Percentiles rank a stretch among this genome's conserved stretches.
These are phyloP conservation scores for Beauveria bassiana DNA, from an alignment of 2,329 filamentous ascomycete species.

Conservation along the genomic window DNA sequence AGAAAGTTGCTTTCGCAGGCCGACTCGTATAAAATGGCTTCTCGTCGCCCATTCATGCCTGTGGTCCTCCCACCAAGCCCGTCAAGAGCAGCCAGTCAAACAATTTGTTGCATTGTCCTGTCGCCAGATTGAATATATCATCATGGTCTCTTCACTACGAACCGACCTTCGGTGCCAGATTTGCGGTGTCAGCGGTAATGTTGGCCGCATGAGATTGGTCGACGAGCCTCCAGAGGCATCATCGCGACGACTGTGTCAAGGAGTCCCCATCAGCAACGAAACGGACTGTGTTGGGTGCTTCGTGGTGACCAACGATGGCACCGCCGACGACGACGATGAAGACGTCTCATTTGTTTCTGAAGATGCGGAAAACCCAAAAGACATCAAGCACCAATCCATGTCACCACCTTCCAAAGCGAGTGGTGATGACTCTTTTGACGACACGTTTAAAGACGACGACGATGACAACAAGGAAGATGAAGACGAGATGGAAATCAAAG, in stretches of 20 bases:
- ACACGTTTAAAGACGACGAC: background rate
- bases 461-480: background rate
- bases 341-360: background rate
- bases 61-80: background rate
- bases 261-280: background rate
- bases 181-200: constrained; percentile 23
- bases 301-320: constrained; percentile 9
- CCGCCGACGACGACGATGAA: background rate
- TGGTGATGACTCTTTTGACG: background rate
- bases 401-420: background rate
- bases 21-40: background rate
- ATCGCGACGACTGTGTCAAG: constrained; percentile 5
- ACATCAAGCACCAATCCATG: constrained; percentile 1
- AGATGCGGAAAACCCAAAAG: background rate
- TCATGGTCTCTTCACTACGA: background rate
- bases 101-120: background rate
- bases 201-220: constrained; percentile 17
- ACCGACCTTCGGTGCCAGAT: constrained; percentile 19
- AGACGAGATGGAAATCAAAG: background rate
- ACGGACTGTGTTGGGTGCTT: constrained; percentile 10
- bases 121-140: background rate
- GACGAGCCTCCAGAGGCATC: constrained; percentile 17
- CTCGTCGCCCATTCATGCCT: background rate
- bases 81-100: background rate
- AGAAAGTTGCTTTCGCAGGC: background rate